Base-by-base conservation (phyloP, 495 filamentous ascomycete genomes). In the Neurospora terricola region DNA sequence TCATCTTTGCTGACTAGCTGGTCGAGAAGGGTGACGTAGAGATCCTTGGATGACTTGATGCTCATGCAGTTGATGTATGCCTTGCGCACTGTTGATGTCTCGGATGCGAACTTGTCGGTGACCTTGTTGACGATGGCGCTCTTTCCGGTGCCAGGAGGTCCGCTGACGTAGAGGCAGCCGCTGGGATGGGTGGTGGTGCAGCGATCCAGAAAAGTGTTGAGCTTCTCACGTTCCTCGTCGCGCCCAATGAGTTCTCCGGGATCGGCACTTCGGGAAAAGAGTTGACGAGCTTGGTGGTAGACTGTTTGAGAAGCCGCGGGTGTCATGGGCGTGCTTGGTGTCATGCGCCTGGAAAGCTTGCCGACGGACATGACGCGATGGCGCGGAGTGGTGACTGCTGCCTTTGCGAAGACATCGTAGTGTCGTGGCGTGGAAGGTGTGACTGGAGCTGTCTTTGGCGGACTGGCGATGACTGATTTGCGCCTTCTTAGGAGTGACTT, bases 61-160 rank as follows among this genome's bases (percentile, higher is more conserved):
- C 93, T 96, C 89, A 97, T 97, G 81, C 96, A 99, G 77, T 99
- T 99, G 84, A 99, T 83, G 78, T 94, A 94, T 3, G 90, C 88
- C 54, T 88, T 89, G 77, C 88, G 90, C 69, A 94, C 82, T 12
- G 81, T 79, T 80, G 77, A 2, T 76, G 81, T 45, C 80, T 87
- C 83, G 21, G 84, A 81, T 4, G 73, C 82, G 30, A 90, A 75
- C 39, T 89, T 85, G 48, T 87, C 82, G 70, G 90, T 92, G 38
- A 97, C 87, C 76, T 97, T 91, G 71, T 90, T 88, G 70, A 98
- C 88, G 82, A 98, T 88, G 5, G 96, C 96, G 80, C 94, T 97
- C 82, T 99, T 99, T 8, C 96, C 96, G 5, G 96, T 98, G 1
- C 96, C 96, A 3, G 96, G 96, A 38, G 96, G 96, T 0, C 96